Conservation (phyloP, 2,329 filamentous ascomycete species). For the Pseudogymnoascus sp. region DNA sequence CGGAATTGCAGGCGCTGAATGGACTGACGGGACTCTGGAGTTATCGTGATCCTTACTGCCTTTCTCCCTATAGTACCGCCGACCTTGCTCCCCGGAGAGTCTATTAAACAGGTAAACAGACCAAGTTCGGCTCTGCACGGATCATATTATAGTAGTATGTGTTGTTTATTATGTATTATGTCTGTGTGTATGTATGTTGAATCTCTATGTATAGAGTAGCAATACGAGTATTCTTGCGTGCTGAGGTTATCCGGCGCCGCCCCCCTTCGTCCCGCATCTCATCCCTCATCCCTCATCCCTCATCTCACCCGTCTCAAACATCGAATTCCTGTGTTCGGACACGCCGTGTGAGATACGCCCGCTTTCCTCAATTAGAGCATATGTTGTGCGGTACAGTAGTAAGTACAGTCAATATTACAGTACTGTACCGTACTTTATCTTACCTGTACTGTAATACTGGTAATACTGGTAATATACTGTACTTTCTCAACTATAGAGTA, state of each 20-base stretch:
- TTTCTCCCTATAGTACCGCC: neutral
- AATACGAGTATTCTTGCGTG: conserved; percentile 4
- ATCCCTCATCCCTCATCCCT: neutral
- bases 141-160: neutral
- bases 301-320: conserved; percentile 3
- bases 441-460: neutral
- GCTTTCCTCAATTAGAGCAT: neutral
- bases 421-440: neutral
- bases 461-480: no score
- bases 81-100: neutral
- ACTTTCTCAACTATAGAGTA: no score
- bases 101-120: no score
- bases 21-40: neutral
- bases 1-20: neutral
- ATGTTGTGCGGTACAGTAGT: neutral
- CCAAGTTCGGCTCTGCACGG: neutral
- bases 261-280: conserved; percentile 1
- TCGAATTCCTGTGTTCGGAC: neutral
- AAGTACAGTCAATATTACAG: neutral
- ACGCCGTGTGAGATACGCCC: neutral
- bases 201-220: neutral
- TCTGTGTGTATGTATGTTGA: neutral
- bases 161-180: neutral
- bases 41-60: conserved; percentile 7
- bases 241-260: neutral